Base-by-base conservation (phyloP, 1,284 basidiomycete species). In the Singerocomus inundabilis region DNA sequence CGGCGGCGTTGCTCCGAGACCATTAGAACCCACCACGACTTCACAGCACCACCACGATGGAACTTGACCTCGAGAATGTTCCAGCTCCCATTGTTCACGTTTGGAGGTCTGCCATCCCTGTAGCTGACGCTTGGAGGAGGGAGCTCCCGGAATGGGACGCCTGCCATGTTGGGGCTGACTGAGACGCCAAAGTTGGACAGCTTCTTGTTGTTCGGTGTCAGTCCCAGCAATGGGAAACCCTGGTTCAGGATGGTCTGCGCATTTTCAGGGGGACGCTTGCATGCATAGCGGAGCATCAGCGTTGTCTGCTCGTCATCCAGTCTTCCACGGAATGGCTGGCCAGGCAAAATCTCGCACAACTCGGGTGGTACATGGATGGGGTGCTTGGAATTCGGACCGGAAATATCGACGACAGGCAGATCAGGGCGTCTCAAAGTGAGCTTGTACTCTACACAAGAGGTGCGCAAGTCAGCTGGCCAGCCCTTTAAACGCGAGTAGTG, bases 31-130 rank as follows among this genome's bases (percentile, higher is more conserved):
- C 78, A 81, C 82, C 82, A 86, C 40, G 70, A 72, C 11, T 60
- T 42, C 21, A 86, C 72, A 2, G 48, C n/a, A n/a, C n/a, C 81
- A 0, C 78, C 78, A 3, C 61, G 59, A 28, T 83, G 80, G 61
- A 88, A 87, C 59, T 80, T 79, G 44, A 85, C 81, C 21, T 83
- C 72, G 25, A 84, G 60, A 45, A 88, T 81, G 54, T 89, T 89
- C 88, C 88, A 91, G 25, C 77, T 76, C 0, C 82, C 88, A 34
- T 84, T 77, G 25, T 57, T n/a, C n/a, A n/a, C n/a, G n/a, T n/a
- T n/a, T n/a, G n/a, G n/a, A n/a, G n/a, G n/a, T n/a, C n/a, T n/a
- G n/a, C n/a, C n/a, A n/a, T n/a, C n/a, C n/a, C n/a, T n/a, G n/a
- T n/a, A n/a, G n/a, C n/a, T n/a, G n/a, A n/a, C n/a, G n/a, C n/a